Base-by-base conservation (phyloP, 768 basidiomycete species). In the Epithele typhae region DNA sequence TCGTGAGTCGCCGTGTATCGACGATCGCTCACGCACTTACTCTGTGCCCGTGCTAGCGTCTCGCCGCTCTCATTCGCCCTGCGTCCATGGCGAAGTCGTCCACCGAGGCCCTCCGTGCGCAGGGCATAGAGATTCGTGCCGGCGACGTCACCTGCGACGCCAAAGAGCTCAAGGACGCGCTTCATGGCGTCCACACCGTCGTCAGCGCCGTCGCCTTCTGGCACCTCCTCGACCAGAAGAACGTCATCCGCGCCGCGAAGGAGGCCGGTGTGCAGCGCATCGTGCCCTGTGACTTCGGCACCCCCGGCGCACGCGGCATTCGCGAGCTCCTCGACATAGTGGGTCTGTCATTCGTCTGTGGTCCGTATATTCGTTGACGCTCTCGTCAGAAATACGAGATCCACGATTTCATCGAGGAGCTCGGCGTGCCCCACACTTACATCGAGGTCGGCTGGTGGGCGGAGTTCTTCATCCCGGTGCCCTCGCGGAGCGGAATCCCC, bases 391-490 rank as follows among this genome's bases (percentile, higher is more conserved):
- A 37, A 37, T 12, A 18, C 19, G 52, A 45, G 14, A 54, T 63
- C 3, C 55, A 52, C 37, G 51, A 58, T 5, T 60, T 55, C 40
- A 45, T 63, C 32, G 27, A 51, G 4, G 52, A 51, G 12, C 37
- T 55, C 11, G 56, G 50, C 37, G 43, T 63, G 3, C 45, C 47
- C 2, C 55, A 64, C 40, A 64, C 63, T 10, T 54, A 59, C 33
- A 57, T 64, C 35, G 62, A 62, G 36, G 60, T 59, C 10, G 62
- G 63, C 3, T 60, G 39, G 38, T 64, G 63, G 63, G 49, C 52
- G 46, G 56, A 63, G 40, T 1, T 48, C 4, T 15, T 37, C 25
- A 22, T 53, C 25, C 39, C 52, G 11, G 17, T 36, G 8, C 33
- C 42, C 6, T 15, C 8, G 39, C 23, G 25, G n/a, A 43, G 42